These are phyloP conservation scores for Russula olivacea DNA, from an alignment of 768 basidiomycete genomes.

Conservation along the genomic window DNA sequence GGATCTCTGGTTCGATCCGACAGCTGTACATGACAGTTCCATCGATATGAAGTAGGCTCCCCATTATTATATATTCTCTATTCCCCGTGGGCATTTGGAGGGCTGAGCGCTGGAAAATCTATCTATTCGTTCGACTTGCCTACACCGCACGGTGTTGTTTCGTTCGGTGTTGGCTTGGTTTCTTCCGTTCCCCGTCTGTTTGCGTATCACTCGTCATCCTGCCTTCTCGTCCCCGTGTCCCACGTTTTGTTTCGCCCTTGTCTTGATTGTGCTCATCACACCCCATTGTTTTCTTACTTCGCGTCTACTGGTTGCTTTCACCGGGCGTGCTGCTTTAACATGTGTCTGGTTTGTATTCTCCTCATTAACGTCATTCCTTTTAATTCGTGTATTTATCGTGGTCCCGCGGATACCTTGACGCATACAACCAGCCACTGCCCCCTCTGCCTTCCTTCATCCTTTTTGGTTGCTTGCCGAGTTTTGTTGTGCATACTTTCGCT, in stretches of 20 bases:
- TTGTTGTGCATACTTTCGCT: conserved; percentile 14
- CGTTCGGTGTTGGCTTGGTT: conserved; percentile 6
- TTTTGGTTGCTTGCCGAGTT: conserved; percentile 7
- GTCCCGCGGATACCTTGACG: conserved; percentile 21
- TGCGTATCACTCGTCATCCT: conserved; percentile 2
- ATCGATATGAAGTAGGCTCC: conserved; percentile 9
- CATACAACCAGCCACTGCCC: conserved; percentile 1
- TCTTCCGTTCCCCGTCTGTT: neutral
- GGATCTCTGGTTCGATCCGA: conserved; percentile 12
- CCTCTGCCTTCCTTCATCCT: neutral
- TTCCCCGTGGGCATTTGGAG: neutral
- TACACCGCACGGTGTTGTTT: neutral
- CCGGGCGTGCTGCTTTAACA: neutral
- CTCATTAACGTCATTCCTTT: conserved; percentile 8
- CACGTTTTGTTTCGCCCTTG: neutral
- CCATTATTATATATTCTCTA: neutral
- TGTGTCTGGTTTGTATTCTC: conserved; percentile 13
- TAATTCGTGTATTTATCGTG: conserved; percentile 22
- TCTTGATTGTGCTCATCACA: conserved; percentile 10
- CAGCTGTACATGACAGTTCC: conserved; percentile 4
- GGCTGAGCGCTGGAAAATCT: neutral
- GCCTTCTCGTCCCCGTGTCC: conserved; percentile 2
- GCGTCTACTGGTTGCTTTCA: conserved; percentile 1
- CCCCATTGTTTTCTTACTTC: conserved; percentile 5
- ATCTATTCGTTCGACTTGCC: neutral